Evolutionary conservation across 352 stramenopile genomes (phyloP), one percentile per base, ranked within the genome.

Genomic region (Pythium monospermum): DNA sequence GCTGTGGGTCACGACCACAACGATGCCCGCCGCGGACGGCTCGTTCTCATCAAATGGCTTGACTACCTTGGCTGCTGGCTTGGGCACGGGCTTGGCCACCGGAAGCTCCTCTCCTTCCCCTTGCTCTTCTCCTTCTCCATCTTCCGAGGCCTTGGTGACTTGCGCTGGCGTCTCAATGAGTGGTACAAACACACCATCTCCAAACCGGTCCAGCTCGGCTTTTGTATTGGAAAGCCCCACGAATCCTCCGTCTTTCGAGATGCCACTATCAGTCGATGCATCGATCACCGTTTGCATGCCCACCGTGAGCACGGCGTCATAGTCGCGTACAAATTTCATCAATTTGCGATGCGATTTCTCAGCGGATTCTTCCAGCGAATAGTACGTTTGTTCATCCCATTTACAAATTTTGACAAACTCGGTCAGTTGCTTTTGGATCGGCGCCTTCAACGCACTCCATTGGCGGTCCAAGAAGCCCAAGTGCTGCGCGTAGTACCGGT

Each of bases 311-410:
- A 97, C 77, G 10, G 84, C 71, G 48, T 95, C 79, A 51, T 97
- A 96, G 60, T 98, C 75, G 15, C 86, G 77, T 10, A 99, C 73
- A 47, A 98, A 93, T 70, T 98, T 98, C 83, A 97, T 97, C n/a
- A 99, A 66, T 66, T 98, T 98, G 30, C 93, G 82, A 62, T 99
- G 96, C 31, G 97, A 99, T 59, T 98, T 98, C 54, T 99, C 93
- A 0, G 93, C 94, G 6, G 95, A 98, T 49, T 98, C 97, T 10
- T 92, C 93, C 19, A 99, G 70, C 32, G 97, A 97, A 76, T 99
- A 99, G 66, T 99, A 99, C 22, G 95, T 99, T 67, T 99, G 97
- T 53, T 99, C 96, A 62, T 99, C 98, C 98, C 98, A 99, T 45
- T 97, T 97, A 27, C 85, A 94, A 27, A 99, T 90, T 58, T 98